Conservation (phyloP, 352 stramenopile species). For the Globisporangium radiosum region DNA sequence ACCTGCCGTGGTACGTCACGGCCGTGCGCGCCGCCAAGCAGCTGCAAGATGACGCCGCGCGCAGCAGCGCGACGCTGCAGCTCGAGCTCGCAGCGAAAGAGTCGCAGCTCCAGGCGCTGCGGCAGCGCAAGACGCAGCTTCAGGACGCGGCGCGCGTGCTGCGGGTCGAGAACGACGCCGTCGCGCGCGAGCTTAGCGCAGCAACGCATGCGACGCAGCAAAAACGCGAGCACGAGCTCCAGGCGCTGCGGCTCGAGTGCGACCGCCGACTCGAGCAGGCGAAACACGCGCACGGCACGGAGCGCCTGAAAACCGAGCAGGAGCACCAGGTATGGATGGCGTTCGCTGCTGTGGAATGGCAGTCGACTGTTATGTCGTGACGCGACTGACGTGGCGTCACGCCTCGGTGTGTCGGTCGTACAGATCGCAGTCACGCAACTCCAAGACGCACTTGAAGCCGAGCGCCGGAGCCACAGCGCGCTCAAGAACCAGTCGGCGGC, state of each 20-base stretch:
- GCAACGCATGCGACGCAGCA: slow-evolving; percentile 43
- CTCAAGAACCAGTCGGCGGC: slow-evolving; percentile 35
- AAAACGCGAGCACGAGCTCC: slow-evolving; percentile 44
- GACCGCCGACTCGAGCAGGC: slow-evolving; percentile 51
- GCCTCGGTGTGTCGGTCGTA: not conserved
- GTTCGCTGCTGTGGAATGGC: no score
- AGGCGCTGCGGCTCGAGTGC: slow-evolving; percentile 39
- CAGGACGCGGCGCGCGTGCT: slow-evolving; percentile 51
- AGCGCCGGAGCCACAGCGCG: slow-evolving; percentile 25
- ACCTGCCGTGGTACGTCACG: slow-evolving; percentile 60
- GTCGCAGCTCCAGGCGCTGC: slow-evolving; percentile 20
- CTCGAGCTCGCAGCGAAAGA: slow-evolving; percentile 20
- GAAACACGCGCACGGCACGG: slow-evolving; percentile 38
- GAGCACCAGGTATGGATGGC: slow-evolving; percentile 35
- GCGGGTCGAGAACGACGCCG: slow-evolving; percentile 64
- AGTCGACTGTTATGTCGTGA: no score
- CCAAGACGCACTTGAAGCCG: slow-evolving; percentile 25
- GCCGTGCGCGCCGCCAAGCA: slow-evolving; percentile 26
- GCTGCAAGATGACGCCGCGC: slow-evolving; percentile 23
- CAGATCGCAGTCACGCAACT: slow-evolving; percentile 34
- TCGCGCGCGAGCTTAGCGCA: slow-evolving; percentile 51
- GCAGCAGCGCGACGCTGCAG: slow-evolving; percentile 15
- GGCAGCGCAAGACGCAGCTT: slow-evolving; percentile 25
- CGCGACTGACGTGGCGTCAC: not conserved
- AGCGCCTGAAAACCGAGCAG: slow-evolving; percentile 43